These are phyloP conservation scores for Debaryomyces tyrocola DNA, from an alignment of 805 yeast genomes.

Conservation along the genomic window DNA sequence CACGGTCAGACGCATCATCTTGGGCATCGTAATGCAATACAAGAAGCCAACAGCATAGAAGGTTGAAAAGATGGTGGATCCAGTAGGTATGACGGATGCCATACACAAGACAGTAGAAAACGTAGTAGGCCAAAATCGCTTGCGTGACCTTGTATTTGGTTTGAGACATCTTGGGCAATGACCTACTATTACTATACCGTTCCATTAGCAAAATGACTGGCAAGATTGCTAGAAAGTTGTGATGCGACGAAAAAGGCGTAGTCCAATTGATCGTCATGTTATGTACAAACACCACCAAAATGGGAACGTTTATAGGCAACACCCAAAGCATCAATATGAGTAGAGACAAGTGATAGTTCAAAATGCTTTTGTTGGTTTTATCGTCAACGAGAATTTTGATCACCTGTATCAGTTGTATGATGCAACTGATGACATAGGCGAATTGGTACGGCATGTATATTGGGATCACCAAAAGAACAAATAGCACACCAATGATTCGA, in stretches of 20 bases:
- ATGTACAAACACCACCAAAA: conserved; percentile 77
- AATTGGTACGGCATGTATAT: conserved; percentile 80
- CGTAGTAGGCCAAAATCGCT: conserved; percentile 48
- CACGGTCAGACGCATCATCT: no score
- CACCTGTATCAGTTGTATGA: conserved; percentile 59
- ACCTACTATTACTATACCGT: conserved; percentile 48
- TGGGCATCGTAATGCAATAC: not conserved
- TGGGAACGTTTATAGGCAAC: conserved; percentile 76
- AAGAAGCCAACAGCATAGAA: conserved; percentile 53
- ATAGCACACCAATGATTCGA: conserved; percentile 29
- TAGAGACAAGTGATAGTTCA: conserved; percentile 63
- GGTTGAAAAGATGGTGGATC: conserved; percentile 75
- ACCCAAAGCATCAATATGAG: conserved; percentile 73
- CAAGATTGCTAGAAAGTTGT: conserved; percentile 72
- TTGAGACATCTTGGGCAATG: conserved; percentile 38
- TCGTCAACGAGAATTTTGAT: conserved; percentile 26
- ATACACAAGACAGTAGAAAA: conserved; percentile 62
- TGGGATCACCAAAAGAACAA: conserved; percentile 47
- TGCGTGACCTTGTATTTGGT: conserved; percentile 11
- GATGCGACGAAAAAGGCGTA: conserved; percentile 85
- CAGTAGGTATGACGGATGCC: conserved; percentile 84
- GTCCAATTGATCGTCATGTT: conserved; percentile 76
- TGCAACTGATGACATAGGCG: conserved; percentile 60
- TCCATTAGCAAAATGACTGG: conserved; percentile 68
- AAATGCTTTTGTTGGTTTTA: conserved; percentile 23